Conservation (phyloP, 2,329 filamentous ascomycete species). For the Aspergillus melleus region DNA sequence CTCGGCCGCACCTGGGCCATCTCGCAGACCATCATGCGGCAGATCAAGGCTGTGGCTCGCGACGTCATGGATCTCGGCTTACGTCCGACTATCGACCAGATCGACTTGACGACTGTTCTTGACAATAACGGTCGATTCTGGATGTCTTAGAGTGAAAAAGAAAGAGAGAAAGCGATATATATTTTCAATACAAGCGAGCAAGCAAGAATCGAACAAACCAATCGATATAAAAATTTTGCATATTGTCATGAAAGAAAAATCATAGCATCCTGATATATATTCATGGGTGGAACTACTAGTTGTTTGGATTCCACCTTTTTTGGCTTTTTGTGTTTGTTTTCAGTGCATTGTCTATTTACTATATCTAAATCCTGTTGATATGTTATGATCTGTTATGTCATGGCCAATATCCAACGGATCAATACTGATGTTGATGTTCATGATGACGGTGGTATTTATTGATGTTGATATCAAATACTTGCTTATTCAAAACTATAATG, state of each 20-base stretch:
- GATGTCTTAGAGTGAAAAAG: conserved; percentile 22
- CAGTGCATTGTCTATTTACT: too few relatives aligned
- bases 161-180: background rate
- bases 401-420: too few relatives aligned
- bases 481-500: background rate
- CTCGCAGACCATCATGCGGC: conserved; percentile 66
- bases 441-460: background rate
- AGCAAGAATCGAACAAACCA: too few relatives aligned
- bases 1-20: conserved; percentile 72
- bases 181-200: too few relatives aligned
- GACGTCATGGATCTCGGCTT: conserved; percentile 59
- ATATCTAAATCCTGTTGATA: too few relatives aligned
- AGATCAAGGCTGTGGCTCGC: conserved; percentile 77
- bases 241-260: too few relatives aligned
- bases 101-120: conserved; percentile 36
- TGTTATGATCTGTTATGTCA: too few relatives aligned
- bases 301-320: too few relatives aligned
- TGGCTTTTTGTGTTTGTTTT: too few relatives aligned
- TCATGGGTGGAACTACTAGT: too few relatives aligned
- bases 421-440: background rate
- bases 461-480: background rate
- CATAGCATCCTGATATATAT: too few relatives aligned
- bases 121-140: conserved; percentile 37
- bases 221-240: too few relatives aligned
- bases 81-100: conserved; percentile 35